A percentile compares a stretch with the other conserved stretches of the same genome.
These are phyloP conservation scores for Hydrangea macrophylla DNA, from an alignment of 148 eudicot genomes.

Conservation along the genomic window DNA sequence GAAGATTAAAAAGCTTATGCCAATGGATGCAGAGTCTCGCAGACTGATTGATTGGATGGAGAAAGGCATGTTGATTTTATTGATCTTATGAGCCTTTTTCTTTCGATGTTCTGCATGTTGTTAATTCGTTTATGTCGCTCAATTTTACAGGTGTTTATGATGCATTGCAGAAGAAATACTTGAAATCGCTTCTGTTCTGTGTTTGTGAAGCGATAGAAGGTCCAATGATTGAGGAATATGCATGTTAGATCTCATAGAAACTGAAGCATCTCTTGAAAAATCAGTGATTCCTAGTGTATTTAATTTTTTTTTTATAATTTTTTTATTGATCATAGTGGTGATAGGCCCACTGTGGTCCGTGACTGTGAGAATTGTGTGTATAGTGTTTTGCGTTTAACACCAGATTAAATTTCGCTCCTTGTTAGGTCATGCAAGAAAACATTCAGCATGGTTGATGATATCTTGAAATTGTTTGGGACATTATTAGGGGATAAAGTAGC, in stretches of 20 bases:
- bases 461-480: not conserved
- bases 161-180: conserved; percentile 88
- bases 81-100: conserved; percentile 5
- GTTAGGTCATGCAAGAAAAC: not conserved
- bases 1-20: conserved; percentile 98
- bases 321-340: not conserved
- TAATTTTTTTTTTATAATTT: too few relatives aligned
- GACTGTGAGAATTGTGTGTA: not conserved
- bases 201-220: conserved; percentile 75
- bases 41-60: conserved; percentile 99
- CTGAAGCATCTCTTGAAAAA: not conserved
- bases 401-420: not conserved
- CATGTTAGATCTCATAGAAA: conserved; percentile 45
- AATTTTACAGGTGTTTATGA: conserved; percentile 85
- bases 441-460: not conserved
- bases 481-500: not conserved
- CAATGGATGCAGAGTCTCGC: conserved; percentile 83
- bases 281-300: not conserved
- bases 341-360: too few relatives aligned
- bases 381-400: not conserved
- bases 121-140: not conserved
- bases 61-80: conserved; percentile 53
- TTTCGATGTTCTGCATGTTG: not conserved
- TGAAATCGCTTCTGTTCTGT: conserved; percentile 75
- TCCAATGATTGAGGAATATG: conserved; percentile 86